A percentile compares a stretch with the other conserved stretches of the same genome.
Conservation (phyloP, 2,329 filamentous ascomycete species). For the Herpotrichia juniperi region DNA sequence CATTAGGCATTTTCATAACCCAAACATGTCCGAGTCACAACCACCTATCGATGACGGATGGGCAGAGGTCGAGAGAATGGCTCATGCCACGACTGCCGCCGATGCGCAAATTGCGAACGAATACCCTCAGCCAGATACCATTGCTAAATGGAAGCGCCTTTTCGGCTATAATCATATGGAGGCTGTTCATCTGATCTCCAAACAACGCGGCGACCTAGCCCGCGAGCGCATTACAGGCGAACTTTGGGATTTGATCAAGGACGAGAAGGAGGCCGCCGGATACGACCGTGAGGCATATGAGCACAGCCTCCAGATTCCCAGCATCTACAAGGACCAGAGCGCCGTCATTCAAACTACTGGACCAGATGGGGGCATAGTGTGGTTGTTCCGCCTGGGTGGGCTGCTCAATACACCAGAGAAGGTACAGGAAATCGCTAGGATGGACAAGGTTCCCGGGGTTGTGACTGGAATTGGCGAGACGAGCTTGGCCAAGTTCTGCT, state of each 20-base stretch:
- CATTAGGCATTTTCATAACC: too few relatives aligned
- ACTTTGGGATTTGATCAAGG: conserved; percentile 41
- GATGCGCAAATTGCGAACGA: conserved; percentile 20
- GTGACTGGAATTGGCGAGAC: conserved; percentile 28
- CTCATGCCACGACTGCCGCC: conserved; percentile 11
- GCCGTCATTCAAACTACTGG: conserved; percentile 23
- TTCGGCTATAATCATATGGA: conserved; percentile 41
- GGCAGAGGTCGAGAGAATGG: conserved; percentile 26
- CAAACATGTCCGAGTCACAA: not conserved
- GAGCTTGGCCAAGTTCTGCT: conserved; percentile 30
- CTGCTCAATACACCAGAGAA: conserved; percentile 29
- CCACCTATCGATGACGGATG: conserved; percentile 9
- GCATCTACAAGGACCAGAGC: conserved; percentile 29
- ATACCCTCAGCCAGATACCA: conserved; percentile 25
- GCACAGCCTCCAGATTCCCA: conserved; percentile 37
- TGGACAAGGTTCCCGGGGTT: conserved; percentile 33
- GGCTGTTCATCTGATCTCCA: conserved; percentile 38
- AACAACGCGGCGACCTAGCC: conserved; percentile 40
- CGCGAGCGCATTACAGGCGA: conserved; percentile 42
- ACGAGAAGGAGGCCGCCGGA: conserved; percentile 38
- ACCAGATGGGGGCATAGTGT: conserved; percentile 21
- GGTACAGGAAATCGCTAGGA: conserved; percentile 30
- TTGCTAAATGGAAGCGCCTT: conserved; percentile 42
- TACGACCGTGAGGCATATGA: conserved; percentile 50
- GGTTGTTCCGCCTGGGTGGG: conserved; percentile 37